These are phyloP conservation scores for Cyberlindnera mycetangii DNA, from an alignment of 805 yeast species.

Conservation along the genomic window DNA sequence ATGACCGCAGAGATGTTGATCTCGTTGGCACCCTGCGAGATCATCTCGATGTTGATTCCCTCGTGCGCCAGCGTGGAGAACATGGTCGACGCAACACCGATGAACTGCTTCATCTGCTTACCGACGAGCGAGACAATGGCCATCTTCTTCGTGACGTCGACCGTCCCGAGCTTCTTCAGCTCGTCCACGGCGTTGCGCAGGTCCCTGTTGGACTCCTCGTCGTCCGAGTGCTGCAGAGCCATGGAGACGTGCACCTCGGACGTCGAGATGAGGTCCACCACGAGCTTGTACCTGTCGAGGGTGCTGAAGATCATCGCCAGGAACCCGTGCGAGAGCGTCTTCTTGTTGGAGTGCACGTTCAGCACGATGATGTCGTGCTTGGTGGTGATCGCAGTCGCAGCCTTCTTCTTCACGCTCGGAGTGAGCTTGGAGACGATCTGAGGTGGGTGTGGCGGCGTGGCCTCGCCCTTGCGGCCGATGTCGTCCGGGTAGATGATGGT, in stretches of 20 bases:
- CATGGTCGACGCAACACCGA: constrained; percentile 97
- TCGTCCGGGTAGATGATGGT: constrained; percentile 93
- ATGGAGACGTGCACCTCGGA: constrained; percentile 97
- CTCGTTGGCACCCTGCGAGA: constrained; percentile 97
- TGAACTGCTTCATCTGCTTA: constrained; percentile 92
- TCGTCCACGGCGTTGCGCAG: constrained; percentile 75
- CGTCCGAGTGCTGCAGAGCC: constrained; percentile 81
- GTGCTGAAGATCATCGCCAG: constrained; percentile 86
- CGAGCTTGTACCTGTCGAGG: constrained; percentile 77
- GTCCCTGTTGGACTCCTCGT: constrained; percentile 52
- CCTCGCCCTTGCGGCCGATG: constrained; percentile 78
- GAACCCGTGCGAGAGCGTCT: constrained; percentile 91
- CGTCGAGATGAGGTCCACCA: constrained; percentile 93
- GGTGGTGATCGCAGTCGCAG: constrained; percentile 95
- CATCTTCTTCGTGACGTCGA: constrained; percentile 83
- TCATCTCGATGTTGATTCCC: constrained; percentile 93
- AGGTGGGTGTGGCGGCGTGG: constrained; percentile 95
- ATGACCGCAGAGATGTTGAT: constrained; percentile 96
- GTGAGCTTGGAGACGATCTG: constrained; percentile 39
- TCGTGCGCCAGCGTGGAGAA: constrained; percentile 92
- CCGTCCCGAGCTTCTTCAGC: constrained; percentile 76
- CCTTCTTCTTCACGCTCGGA: constrained; percentile 44
- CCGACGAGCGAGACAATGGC: constrained; percentile 94
- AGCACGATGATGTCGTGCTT: constrained; percentile 89
- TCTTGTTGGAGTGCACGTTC: constrained; percentile 91